Evolutionary conservation across 2,329 filamentous ascomycete genomes (phyloP), one percentile per base, ranked within the genome.

Genomic region (Simplicillium sp.): DNA sequence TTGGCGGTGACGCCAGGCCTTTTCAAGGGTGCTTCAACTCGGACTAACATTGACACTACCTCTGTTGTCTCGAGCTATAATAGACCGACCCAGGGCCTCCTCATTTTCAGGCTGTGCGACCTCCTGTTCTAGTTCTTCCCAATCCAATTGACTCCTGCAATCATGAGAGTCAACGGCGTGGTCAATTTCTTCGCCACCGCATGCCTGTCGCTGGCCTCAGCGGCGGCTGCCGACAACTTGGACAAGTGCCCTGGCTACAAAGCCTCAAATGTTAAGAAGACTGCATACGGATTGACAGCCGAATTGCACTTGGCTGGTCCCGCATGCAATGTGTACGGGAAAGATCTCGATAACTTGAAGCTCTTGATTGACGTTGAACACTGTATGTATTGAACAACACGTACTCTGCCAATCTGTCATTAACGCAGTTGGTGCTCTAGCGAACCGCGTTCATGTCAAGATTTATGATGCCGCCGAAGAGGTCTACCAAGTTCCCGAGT

Each of bases 401-500:
- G 71, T 86, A 2, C 82, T 85, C 86, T 29, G 11, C 8, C 12
- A 13, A 14, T 32, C 4, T n/a, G 13, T 13, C 7, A 34, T 29
- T 37, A 14, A 13, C 11, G 33, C 33, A 31, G 31, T 17, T 14
- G 14, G n/a, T 15, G 31, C 12, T 25, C n/a, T 18, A 81, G 78
- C 74, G 34, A 66, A 71, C 13, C 78, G 84, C 17, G 69, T 87
- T 2, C 83, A 87, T 54, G 78, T 87, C 51, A 72, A 82, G 50
- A 84, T 88, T 40, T 74, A 78, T 45, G 84, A 87, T 58, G 67
- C 71, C 11, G 71, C 66, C 11, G 68, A 79, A 45, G 68, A 76
- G 35, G 79, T 81, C 35, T 87, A 84, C 52, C 82, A 87, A 56
- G 73, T 87, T 2, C 82, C 82, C 13, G 74, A 79, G 36, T 70